phyloP scores from a whole-genome alignment of 139 green algal species.

The Volvox reticuliferus region DNA sequence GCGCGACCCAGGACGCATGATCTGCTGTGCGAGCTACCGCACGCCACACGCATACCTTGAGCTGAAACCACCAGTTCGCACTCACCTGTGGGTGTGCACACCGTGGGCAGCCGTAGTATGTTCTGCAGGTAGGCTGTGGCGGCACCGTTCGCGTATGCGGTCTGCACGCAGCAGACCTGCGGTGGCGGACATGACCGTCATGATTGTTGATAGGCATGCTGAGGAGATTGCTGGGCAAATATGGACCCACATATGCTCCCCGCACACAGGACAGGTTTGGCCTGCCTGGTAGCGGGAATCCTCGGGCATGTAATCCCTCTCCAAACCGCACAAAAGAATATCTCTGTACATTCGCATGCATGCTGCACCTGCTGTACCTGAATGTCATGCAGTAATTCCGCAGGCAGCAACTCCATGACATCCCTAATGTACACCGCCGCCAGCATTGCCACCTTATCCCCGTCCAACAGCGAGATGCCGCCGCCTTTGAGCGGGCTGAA shows the following conservation, averaged over 20 bases:
- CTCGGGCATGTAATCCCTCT: too few species aligned
- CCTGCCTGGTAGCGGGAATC: too few species aligned
- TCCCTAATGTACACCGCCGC: conserved; percentile 75
- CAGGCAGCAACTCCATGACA: conserved; percentile 72
- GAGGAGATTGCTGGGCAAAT: too few species aligned
- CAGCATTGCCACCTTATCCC: conserved; percentile 94
- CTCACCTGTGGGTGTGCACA: conserved; percentile 64
- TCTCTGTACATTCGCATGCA: too few species aligned
- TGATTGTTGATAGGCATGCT: too few species aligned
- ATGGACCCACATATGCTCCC: too few species aligned
- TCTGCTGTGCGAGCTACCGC: too few species aligned
- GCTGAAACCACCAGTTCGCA: background rate
- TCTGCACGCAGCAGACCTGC: conserved; percentile 95
- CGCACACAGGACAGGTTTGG: too few species aligned
- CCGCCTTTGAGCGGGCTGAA: conserved; percentile 66
- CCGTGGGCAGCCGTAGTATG: conserved; percentile 61
- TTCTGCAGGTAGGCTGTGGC: conserved; percentile 83
- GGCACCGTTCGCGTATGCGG: conserved; percentile 97
- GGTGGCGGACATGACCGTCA: too few species aligned
- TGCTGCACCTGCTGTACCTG: background rate
- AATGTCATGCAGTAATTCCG: conserved; percentile 6
- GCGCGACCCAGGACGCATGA: too few species aligned
- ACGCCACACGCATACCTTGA: too few species aligned
- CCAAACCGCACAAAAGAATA: too few species aligned
- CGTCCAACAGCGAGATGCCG: conserved; percentile 85